phyloP scores from a whole-genome alignment of 2,329 filamentous ascomycete species.

The Aphanocladium album region DNA sequence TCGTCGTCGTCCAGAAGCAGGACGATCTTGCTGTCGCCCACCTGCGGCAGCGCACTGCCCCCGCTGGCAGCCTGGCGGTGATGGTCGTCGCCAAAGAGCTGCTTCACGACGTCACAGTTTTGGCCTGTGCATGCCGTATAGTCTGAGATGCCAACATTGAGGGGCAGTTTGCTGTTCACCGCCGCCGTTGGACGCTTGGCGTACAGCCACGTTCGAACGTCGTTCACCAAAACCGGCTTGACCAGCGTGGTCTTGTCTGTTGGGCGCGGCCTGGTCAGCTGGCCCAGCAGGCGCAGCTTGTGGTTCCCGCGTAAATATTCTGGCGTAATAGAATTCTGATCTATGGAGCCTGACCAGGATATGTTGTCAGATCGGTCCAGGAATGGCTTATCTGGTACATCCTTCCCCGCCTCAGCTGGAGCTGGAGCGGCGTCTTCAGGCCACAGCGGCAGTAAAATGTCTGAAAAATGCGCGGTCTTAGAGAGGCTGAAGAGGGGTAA shows the following conservation, averaged over 20 bases:
- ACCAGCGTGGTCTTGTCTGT: slow-evolving; percentile 49
- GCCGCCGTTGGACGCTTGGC: slow-evolving; percentile 40
- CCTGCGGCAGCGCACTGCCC: slow-evolving; percentile 37
- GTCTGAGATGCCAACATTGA: slow-evolving; percentile 56
- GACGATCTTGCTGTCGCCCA: slow-evolving; percentile 54
- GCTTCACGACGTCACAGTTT: slow-evolving; percentile 26
- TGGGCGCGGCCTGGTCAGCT: slow-evolving; percentile 54
- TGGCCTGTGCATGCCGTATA: slow-evolving; percentile 50
- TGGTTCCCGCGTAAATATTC: slow-evolving; percentile 62
- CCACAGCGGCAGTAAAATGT: slow-evolving; percentile 67
- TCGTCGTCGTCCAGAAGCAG: slow-evolving; percentile 67
- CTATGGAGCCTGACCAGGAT: slow-evolving; percentile 71
- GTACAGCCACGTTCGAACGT: slow-evolving; percentile 26
- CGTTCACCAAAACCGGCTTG: slow-evolving; percentile 52
- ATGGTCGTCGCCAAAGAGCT: slow-evolving; percentile 27
- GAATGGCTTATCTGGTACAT: slow-evolving; percentile 39
- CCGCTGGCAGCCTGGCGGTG: slow-evolving; percentile 26
- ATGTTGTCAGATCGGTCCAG: slow-evolving; percentile 57
- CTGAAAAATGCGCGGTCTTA: slow-evolving; percentile 66
- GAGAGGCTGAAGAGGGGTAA: slow-evolving; percentile 72
- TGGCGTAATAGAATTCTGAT: slow-evolving; percentile 45
- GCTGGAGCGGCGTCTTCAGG: slow-evolving; percentile 43
- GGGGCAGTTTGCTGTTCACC: slow-evolving; percentile 48
- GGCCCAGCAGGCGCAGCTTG: slow-evolving; percentile 65
- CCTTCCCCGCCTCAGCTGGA: slow-evolving; percentile 28